Conservation (phyloP, 2,329 filamentous ascomycete species). For the Myriangium duriaei region DNA sequence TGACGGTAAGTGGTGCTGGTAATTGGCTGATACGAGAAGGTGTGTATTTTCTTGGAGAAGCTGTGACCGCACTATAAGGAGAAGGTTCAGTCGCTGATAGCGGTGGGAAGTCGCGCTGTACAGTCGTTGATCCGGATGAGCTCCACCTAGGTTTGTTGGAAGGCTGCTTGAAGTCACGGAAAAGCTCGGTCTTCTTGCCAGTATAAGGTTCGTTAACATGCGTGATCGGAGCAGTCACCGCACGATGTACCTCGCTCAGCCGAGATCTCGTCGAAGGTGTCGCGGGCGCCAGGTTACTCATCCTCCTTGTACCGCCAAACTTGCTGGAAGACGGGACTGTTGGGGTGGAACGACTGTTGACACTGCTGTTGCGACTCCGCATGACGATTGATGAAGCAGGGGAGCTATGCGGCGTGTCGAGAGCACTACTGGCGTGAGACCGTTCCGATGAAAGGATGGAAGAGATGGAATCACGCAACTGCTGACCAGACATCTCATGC, state of each 20-base stretch:
- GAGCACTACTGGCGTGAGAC: conserved; percentile 54
- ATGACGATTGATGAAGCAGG: conserved; percentile 45
- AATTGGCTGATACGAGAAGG: conserved; percentile 2
- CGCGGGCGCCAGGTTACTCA: conserved; percentile 5
- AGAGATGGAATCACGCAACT: conserved; percentile 82
- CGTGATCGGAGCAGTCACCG: conserved; percentile 1
- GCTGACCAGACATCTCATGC: conserved; percentile 47
- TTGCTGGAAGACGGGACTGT: conserved; percentile 11
- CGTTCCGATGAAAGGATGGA: conserved; percentile 78
- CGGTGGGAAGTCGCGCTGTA: conserved; percentile 19
- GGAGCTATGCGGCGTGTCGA: conserved; percentile 49
- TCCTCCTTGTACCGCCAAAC: neutral
- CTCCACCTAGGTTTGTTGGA: conserved; percentile 60
- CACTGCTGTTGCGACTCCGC: conserved; percentile 39
- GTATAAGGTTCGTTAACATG: conserved; percentile 10
- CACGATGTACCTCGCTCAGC: conserved; percentile 9
- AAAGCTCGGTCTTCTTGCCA: conserved; percentile 15
- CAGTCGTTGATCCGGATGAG: conserved; percentile 42
- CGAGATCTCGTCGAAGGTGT: conserved; percentile 9
- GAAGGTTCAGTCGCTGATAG: conserved; percentile 23
- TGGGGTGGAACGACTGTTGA: conserved; percentile 33
- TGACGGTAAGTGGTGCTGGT: neutral
- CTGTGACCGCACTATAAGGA: conserved; percentile 21
- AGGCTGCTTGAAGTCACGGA: conserved; percentile 30
- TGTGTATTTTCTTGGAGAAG: conserved; percentile 8